These are phyloP conservation scores for Wallacemonas sp. DNA, from an alignment of 208 protist genomes.

Conservation along the genomic window DNA sequence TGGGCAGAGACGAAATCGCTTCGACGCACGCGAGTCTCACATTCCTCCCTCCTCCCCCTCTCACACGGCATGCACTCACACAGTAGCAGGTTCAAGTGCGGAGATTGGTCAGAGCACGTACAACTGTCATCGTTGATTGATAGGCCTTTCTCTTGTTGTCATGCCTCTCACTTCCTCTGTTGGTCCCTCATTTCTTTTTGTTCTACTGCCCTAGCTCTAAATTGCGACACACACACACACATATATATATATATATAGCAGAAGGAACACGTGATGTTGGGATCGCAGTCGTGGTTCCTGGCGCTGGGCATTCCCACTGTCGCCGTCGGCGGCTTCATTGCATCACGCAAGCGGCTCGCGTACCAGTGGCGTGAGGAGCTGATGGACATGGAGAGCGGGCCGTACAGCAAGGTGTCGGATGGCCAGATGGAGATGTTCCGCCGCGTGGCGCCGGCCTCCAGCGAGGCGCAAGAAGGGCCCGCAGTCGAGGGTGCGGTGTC, in stretches of 20 bases:
- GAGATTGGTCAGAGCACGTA: too few species aligned
- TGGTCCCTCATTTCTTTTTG: not conserved
- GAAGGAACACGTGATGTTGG: slow-evolving; percentile 72
- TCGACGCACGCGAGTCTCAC: too few species aligned
- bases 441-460: slow-evolving; percentile 39
- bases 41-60: too few species aligned
- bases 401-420: slow-evolving; percentile 66
- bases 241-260: too few species aligned
- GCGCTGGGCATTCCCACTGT: slow-evolving; percentile 59
- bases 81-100: too few species aligned
- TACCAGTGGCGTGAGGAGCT: slow-evolving; percentile 88
- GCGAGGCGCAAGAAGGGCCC: slow-evolving; percentile 14
- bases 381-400: slow-evolving; percentile 56
- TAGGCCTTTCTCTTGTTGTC: too few species aligned
- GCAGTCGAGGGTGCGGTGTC: slow-evolving; percentile 8
- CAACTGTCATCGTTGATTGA: too few species aligned
- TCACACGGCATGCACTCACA: too few species aligned
- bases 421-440: slow-evolving; percentile 70
- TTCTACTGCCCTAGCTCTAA: too few species aligned
- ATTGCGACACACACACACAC: too few species aligned
- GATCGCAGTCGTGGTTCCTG: slow-evolving; percentile 73
- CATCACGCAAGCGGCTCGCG: slow-evolving; percentile 77
- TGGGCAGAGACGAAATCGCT: too few species aligned
- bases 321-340: slow-evolving; percentile 61
- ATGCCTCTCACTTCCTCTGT: too few species aligned